These are phyloP conservation scores for Eustoma russellianum DNA, from an alignment of 257 asterid species.

Conservation along the genomic window DNA sequence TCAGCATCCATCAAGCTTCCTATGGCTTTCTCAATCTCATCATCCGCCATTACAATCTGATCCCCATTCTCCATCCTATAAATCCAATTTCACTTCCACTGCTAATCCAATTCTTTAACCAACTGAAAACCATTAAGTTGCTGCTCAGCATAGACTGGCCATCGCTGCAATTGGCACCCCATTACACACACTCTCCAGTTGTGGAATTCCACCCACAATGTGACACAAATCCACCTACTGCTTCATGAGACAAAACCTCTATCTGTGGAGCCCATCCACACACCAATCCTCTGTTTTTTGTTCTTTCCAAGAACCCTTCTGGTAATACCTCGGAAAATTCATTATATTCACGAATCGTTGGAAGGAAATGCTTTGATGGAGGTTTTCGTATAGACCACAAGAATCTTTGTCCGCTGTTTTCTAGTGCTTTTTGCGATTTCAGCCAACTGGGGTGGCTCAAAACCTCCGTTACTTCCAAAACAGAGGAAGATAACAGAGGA, in stretches of 20 bases:
- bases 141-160: slow-evolving; percentile 12
- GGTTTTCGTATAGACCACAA: slow-evolving; percentile 5
- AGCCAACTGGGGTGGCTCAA: slow-evolving; percentile 2
- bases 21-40: slow-evolving; percentile 9
- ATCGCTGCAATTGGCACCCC: slow-evolving; percentile 9
- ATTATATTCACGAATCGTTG: not conserved
- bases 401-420: slow-evolving; percentile 3
- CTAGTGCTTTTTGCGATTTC: slow-evolving; percentile 4
- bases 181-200: slow-evolving; percentile 1
- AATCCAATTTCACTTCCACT: slow-evolving; percentile 10
- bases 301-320: slow-evolving; percentile 8
- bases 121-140: slow-evolving; percentile 5
- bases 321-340: not conserved
- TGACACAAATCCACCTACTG: slow-evolving; percentile 11
- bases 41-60: not conserved
- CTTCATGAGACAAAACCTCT: slow-evolving; percentile 7
- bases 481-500: slow-evolving; percentile 10
- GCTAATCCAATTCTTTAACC: slow-evolving; percentile 6
- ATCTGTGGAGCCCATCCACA: slow-evolving; percentile 13
- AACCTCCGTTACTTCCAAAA: slow-evolving; percentile 9
- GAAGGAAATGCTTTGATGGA: not conserved
- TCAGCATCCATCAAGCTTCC: slow-evolving; percentile 6
- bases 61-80: not conserved
- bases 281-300: slow-evolving; percentile 5
- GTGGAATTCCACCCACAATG: slow-evolving; percentile 10